phyloP scores from a whole-genome alignment of 1,284 basidiomycete species.

The Golubevia pallescens region DNA sequence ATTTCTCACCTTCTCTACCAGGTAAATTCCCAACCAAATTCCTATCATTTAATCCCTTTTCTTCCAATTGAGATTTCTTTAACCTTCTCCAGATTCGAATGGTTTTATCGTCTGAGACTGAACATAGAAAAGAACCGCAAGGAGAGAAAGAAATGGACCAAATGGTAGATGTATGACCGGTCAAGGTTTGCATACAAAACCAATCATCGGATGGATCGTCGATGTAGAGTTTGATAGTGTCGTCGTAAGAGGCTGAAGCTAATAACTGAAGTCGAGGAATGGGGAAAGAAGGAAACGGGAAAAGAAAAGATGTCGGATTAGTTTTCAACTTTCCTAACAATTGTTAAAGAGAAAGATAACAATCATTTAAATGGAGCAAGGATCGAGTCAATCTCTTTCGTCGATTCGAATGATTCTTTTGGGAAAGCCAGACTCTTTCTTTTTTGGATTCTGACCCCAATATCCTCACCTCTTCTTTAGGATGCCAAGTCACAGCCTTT shows the following conservation, averaged over 20 bases:
- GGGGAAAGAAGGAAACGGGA: conserved; percentile 7
- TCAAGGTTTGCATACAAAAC: conserved; percentile 82
- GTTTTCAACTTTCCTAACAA: no score
- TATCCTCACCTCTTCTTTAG: conserved; percentile 79
- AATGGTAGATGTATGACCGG: conserved; percentile 80
- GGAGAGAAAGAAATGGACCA: conserved; percentile 86
- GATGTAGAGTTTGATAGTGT: conserved; percentile 89
- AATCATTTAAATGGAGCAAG: not conserved
- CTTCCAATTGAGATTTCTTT: not conserved
- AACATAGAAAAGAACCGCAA: conserved; percentile 81
- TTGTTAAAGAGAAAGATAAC: no score
- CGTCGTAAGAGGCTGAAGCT: conserved; percentile 95
- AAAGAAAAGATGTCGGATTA: not conserved
- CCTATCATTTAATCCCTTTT: conserved; percentile 33
- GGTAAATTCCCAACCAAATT: conserved; percentile 35
- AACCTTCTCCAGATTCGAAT: conserved; percentile 67
- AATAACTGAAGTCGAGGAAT: no score
- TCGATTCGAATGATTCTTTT: not conserved
- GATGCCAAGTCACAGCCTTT: conserved; percentile 94
- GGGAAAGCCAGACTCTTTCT: not conserved
- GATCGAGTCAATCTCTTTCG: conserved; percentile 1
- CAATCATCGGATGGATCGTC: conserved; percentile 96
- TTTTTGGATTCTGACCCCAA: not conserved
- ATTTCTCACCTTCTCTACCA: conserved; percentile 60
- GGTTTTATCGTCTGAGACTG: conserved; percentile 78